Evolutionary conservation across 2,329 filamentous ascomycete species (phyloP).

Genomic region (Phaeosphaeria sp.): DNA sequence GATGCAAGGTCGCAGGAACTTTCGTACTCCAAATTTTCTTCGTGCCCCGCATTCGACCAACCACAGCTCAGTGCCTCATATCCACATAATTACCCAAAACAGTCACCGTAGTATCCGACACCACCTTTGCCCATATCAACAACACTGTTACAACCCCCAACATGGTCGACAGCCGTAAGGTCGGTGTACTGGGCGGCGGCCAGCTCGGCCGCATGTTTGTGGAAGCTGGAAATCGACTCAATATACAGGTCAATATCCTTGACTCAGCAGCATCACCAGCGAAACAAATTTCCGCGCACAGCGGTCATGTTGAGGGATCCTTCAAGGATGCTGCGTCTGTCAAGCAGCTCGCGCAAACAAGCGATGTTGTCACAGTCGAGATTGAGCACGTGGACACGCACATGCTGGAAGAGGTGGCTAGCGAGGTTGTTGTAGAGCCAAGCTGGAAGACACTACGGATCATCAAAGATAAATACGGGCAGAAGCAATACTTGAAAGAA

Average conservation of each 20-base stretch:
- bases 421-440: constrained; percentile 71
- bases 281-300: constrained; percentile 81
- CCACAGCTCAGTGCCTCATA: constrained; percentile 14
- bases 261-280: constrained; percentile 79
- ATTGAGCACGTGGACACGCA: constrained; percentile 96
- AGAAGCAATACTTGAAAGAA: constrained; percentile 79
- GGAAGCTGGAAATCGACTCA: constrained; percentile 81
- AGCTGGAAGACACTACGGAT: constrained; percentile 84
- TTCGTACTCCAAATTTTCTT: constrained; percentile 27
- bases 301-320: constrained; percentile 79
- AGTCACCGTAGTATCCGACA: constrained; percentile 23
- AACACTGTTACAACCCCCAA: constrained; percentile 7
- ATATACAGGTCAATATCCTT: constrained; percentile 78
- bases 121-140: constrained; percentile 3
- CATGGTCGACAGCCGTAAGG: constrained; percentile 43
- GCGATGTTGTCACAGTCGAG: constrained; percentile 87
- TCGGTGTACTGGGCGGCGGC: constrained; percentile 52
- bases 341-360: constrained; percentile 74
- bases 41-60: constrained; percentile 30
- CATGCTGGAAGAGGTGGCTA: constrained; percentile 81
- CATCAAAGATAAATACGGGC: constrained; percentile 92
- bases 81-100: constrained; percentile 22
- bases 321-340: constrained; percentile 86
- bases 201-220: constrained; percentile 90
- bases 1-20: background rate